Percentiles rank a stretch among this genome's conserved stretches.
Evolutionary conservation across 805 yeast genomes (phyloP).

Genomic region (Candida silvatica): DNA sequence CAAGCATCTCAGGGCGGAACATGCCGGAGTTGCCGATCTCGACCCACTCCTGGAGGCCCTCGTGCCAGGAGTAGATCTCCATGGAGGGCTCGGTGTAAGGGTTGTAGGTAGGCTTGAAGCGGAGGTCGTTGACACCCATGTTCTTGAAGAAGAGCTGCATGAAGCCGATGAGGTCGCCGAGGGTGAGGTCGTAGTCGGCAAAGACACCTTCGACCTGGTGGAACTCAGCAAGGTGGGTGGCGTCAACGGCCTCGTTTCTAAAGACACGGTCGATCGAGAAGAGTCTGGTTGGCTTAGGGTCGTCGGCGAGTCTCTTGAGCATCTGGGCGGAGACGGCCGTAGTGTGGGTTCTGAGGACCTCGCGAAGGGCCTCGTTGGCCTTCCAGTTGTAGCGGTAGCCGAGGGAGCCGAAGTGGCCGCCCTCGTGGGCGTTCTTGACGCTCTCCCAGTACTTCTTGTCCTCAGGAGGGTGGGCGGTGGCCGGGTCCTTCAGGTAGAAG

Average conservation of each 20-base stretch:
- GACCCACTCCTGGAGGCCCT: constrained; percentile 93
- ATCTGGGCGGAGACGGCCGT: constrained; percentile 88
- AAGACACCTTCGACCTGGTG: constrained; percentile 99
- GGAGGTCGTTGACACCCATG: constrained; percentile 93
- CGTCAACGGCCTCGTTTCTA: constrained; percentile 99
- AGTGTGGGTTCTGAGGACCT: constrained; percentile 95
- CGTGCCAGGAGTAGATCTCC: constrained; percentile 96
- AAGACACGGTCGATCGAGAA: constrained; percentile 97
- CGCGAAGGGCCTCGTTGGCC: constrained; percentile 78
- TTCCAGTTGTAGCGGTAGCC: constrained; percentile 99
- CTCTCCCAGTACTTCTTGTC: constrained; percentile 74
- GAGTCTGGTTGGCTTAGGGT: constrained; percentile 84
- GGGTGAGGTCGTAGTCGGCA: constrained; percentile 90
- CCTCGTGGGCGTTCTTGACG: constrained; percentile 77
- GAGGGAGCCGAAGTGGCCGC: constrained; percentile 86
- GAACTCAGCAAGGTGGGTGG: constrained; percentile 98
- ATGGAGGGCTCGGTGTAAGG: constrained; percentile 99
- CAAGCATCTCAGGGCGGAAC: constrained; percentile 99
- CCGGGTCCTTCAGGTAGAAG: constrained; percentile 93
- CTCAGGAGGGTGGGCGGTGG: constrained; percentile 68
- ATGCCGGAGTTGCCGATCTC: constrained; percentile 99
- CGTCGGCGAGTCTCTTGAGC: constrained; percentile 78
- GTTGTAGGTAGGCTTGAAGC: constrained; percentile 98
- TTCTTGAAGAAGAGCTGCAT: constrained; percentile 94
- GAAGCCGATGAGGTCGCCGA: constrained; percentile 95